These are phyloP conservation scores for Pestalotiopsis fici DNA, from an alignment of 2,329 filamentous ascomycete species.

Conservation along the genomic window DNA sequence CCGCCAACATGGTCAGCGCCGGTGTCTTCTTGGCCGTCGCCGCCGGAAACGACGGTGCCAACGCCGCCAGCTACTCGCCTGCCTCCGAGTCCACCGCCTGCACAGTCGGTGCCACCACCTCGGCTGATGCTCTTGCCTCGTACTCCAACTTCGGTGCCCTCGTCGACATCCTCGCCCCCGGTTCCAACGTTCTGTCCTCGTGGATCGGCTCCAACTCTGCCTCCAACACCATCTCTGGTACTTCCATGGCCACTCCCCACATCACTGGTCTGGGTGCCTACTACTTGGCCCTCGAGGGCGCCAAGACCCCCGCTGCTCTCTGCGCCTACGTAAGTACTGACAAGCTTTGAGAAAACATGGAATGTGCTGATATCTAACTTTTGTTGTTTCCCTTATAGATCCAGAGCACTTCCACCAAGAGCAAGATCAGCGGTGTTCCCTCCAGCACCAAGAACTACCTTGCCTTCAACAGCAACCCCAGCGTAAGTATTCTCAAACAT, in stretches of 20 bases:
- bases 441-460: conserved; percentile 51
- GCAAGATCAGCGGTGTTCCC: conserved; percentile 40
- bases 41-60: conserved; percentile 50
- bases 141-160: conserved; percentile 55
- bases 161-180: conserved; percentile 51
- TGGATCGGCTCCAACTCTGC: conserved; percentile 29
- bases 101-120: conserved; percentile 52
- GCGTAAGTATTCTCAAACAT: conserved; percentile 1
- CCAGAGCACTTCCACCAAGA: conserved; percentile 29
- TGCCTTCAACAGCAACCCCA: conserved; percentile 54
- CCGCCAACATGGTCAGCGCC: conserved; percentile 41
- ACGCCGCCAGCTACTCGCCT: conserved; percentile 47
- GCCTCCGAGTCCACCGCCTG: conserved; percentile 49
- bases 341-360: conserved; percentile 27
- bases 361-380: background rate
- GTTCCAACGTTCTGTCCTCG: conserved; percentile 29
- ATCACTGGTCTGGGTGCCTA: conserved; percentile 37
- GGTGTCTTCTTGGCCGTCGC: conserved; percentile 58
- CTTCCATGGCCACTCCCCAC: conserved; percentile 39
- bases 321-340: conserved; percentile 42
- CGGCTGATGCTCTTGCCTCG: conserved; percentile 38
- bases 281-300: conserved; percentile 44
- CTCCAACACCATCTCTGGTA: conserved; percentile 47
- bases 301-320: conserved; percentile 44
- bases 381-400: background rate